Evolutionary conservation across 495 filamentous ascomycete species (phyloP), one percentile per base, ranked within the genome.

Genomic region (Neurospora sublineolata): DNA sequence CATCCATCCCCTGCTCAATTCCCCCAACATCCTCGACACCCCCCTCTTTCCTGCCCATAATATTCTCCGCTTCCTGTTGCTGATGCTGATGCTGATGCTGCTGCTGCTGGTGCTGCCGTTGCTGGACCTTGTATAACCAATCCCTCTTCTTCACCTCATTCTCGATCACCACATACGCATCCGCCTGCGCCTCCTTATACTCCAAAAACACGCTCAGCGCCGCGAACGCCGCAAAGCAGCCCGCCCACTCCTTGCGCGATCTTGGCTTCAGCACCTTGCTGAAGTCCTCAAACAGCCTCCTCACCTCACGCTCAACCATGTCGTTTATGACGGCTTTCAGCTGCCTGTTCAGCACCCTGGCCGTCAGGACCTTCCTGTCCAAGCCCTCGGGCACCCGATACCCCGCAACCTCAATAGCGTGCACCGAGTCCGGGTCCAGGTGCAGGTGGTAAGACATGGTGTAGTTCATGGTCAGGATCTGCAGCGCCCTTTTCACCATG

Each of bases 161-260:
- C 74, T 86, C 82, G 69, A 80, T 81, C 39, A 85, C 78, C 46
- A 85, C 81, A 69, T 84, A 85, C 14, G 77, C 80, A 74, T 86
- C 84, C 39, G 84, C 83, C 3, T 84, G 83, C 23, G 79, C 79
- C 77, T 87, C 83, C 52, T 86, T 79, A 33, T 76, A 76, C 75
- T 86, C 85, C 80, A 87, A 86, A 74, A 85, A 86, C 44, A 86
- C 79, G 52, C 83, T 84, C 33, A 87, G 79, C 4, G 85, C 79
- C 30, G 86, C 73, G 68, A 87, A 86, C 2, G 84, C 80, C 18
- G 82, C 84, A 23, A 86, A 81, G 52, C 84, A 86, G 7, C 84
- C 80, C 46, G 82, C 85, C 84, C 85, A 87, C 70, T 84, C 83
- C 58, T 77, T 77, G 11, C 83, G 82, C 40, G 80, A 76, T 70